Evolutionary conservation across 108 stramenopile genomes (phyloP), one percentile per base, ranked within the genome.

Genomic region (Cyclotella cryptica): DNA sequence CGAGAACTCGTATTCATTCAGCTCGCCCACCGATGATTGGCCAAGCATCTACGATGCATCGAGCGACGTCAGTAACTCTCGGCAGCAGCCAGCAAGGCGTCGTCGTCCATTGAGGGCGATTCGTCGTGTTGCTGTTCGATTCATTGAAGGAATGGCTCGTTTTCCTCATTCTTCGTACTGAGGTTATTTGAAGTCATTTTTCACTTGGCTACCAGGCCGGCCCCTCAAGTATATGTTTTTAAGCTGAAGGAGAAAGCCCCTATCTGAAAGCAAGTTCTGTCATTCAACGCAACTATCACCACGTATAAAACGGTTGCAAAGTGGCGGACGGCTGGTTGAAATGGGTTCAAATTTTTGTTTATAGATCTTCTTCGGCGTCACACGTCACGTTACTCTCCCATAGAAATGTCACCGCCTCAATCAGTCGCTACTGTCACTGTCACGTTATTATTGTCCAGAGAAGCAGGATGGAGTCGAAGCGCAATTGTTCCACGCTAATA

Each of bases 11-110:
- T 81, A 81, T 43, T 81, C 80, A 9, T 84, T 80, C 60, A 60
- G 67, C 30, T 79, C 77, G 22, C 82, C 82, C 44, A 79, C 83
- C 10, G 83, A 84, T 59, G 78, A 79, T 69, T 84, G 83, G 83
- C 83, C 83, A 54, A 81, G 69, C 63, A 71, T 71, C 8, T 42
- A 40, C 43, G 55, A 58, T 40, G 71, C 19, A 66, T 22, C 22
- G 57, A 64, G 15, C 45, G 57, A 26, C 8, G 24, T n/a, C 65
- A 19, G 45, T 44, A 66, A 47, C 2, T 51, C 30, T n/a, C 54
- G 45, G 46, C 47, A 68, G 60, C 53, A 61, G 24, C 14, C 70
- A 24, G 43, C 49, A 59, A 71, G 66, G 61, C 83, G 83, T 44
- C 64, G 74, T 14, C 55, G 83, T 47, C 83, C 83, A 21, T 73